These are phyloP conservation scores for Barbatosphaeria neglecta DNA, from an alignment of 495 filamentous ascomycete species.

Conservation along the genomic window DNA sequence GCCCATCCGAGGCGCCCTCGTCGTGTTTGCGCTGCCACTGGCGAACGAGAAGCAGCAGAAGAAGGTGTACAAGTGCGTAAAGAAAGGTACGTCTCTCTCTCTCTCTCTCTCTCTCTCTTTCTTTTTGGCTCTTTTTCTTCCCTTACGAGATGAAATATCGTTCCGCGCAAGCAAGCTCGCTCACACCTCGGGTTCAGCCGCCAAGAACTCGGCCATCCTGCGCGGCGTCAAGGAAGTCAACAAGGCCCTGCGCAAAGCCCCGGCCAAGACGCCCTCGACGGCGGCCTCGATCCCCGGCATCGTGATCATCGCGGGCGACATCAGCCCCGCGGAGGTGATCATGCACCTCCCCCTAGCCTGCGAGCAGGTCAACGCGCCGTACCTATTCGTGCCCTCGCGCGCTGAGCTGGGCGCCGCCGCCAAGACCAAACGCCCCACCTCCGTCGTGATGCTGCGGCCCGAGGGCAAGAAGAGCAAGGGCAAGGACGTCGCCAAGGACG, in stretches of 20 bases:
- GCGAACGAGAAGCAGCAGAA: constrained; percentile 84
- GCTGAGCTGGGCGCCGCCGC: constrained; percentile 86
- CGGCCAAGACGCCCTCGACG: constrained; percentile 43
- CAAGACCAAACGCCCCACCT: constrained; percentile 87
- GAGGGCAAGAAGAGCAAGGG: constrained; percentile 45
- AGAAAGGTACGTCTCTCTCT: constrained; percentile 63
- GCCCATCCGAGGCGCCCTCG: constrained; percentile 51
- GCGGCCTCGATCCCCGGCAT: constrained; percentile 51
- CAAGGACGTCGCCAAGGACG: constrained; percentile 30
- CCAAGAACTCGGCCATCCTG: constrained; percentile 85
- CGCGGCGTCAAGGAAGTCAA: constrained; percentile 98
- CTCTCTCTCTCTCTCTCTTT: background rate
- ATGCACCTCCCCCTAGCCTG: constrained; percentile 93
- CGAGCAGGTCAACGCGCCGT: constrained; percentile 92
- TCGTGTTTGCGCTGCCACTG: constrained; percentile 88
- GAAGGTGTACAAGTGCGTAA: constrained; percentile 86
- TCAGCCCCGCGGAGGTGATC: constrained; percentile 95
- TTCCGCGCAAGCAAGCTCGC: background rate
- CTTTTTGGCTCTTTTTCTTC: background rate
- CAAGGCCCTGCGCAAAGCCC: constrained; percentile 87
- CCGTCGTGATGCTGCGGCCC: constrained; percentile 74
- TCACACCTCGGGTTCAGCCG: constrained; percentile 45
- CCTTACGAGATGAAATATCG: constrained; percentile 1
- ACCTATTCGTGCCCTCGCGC: constrained; percentile 78
- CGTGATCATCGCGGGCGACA: constrained; percentile 89